Percentiles rank a stretch among this genome's conserved stretches.
Conservation (phyloP, 2,329 filamentous ascomycete species). For the Didymella pomorum region DNA sequence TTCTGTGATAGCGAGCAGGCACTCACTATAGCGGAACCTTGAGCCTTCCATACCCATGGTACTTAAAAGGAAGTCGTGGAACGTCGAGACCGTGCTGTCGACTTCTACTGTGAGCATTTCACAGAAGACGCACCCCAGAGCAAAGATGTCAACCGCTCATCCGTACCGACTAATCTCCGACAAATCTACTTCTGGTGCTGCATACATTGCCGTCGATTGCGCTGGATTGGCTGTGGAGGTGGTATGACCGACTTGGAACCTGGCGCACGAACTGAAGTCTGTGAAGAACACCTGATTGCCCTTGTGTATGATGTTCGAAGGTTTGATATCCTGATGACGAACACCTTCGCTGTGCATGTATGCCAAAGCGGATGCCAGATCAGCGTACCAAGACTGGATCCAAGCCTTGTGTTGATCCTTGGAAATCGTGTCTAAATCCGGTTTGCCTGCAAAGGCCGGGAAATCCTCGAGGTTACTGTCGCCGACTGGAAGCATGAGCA, state of each 20-base stretch:
- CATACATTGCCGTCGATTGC: not conserved
- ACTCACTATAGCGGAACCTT: not conserved
- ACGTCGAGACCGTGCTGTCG: not conserved
- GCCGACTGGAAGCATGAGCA: conserved; percentile 22
- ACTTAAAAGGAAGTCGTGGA: not conserved
- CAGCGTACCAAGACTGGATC: not conserved
- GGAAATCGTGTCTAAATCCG: too few relatives aligned
- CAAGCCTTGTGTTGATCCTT: too few relatives aligned
- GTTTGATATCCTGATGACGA: not conserved
- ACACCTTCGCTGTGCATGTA: not conserved
- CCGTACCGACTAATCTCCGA: not conserved
- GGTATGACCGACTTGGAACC: not conserved
- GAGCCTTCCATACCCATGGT: too few relatives aligned
- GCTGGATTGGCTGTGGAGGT: not conserved
- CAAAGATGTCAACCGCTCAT: not conserved
- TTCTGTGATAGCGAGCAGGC: not conserved
- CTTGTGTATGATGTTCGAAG: not conserved
- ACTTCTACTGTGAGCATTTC: not conserved
- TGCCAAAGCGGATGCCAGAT: not conserved
- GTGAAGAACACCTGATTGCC: not conserved
- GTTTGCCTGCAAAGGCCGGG: conserved; percentile 16
- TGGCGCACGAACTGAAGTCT: not conserved
- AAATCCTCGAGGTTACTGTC: conserved; percentile 26
- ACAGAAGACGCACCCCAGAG: not conserved
- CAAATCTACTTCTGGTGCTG: not conserved